Evolutionary conservation across 257 asterid species (phyloP).

Genomic region (Plantago major): DNA sequence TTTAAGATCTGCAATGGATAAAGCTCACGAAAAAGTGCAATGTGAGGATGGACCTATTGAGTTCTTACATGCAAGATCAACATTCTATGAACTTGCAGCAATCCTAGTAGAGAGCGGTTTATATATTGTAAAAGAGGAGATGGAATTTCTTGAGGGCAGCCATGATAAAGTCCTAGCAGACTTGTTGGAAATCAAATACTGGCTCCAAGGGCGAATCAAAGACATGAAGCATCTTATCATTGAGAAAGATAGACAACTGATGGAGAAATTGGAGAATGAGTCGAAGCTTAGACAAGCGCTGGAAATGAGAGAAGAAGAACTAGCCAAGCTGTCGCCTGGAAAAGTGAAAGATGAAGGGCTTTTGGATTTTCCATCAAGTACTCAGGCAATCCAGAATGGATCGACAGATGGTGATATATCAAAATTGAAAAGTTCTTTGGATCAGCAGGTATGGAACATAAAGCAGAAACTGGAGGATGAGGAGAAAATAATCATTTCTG

Average conservation of each 20-base stretch:
- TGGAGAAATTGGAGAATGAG: slow-evolving; percentile 53
- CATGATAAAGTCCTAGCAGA: slow-evolving; percentile 46
- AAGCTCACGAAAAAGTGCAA: slow-evolving; percentile 64
- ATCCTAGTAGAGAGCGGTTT: slow-evolving; percentile 64
- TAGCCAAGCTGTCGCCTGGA: slow-evolving; percentile 32
- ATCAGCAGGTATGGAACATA: slow-evolving; percentile 47
- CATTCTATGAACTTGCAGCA: slow-evolving; percentile 61
- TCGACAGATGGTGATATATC: slow-evolving; percentile 28
- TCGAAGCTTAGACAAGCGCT: slow-evolving; percentile 37
- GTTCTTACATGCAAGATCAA: slow-evolving; percentile 58
- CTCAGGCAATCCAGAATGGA: slow-evolving; percentile 9
- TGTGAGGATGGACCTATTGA: slow-evolving; percentile 62
- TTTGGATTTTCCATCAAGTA: slow-evolving; percentile 9
- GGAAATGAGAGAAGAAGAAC: slow-evolving; percentile 50
- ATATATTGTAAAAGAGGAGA: slow-evolving; percentile 53
- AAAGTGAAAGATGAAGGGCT: slow-evolving; percentile 20
- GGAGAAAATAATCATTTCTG: slow-evolving; percentile 20
- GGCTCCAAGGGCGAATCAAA: slow-evolving; percentile 54
- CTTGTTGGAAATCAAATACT: slow-evolving; percentile 47
- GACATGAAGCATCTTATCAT: slow-evolving; percentile 49
- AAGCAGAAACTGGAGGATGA: slow-evolving; percentile 60
- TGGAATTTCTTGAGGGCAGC: slow-evolving; percentile 40
- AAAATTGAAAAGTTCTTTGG: slow-evolving; percentile 39
- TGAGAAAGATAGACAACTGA: slow-evolving; percentile 51
- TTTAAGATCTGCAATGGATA: slow-evolving; percentile 72